Evolutionary conservation across 75 land plant genomes (phyloP), one percentile per base, ranked within the genome.

Genomic region (Azolla pinnata): DNA sequence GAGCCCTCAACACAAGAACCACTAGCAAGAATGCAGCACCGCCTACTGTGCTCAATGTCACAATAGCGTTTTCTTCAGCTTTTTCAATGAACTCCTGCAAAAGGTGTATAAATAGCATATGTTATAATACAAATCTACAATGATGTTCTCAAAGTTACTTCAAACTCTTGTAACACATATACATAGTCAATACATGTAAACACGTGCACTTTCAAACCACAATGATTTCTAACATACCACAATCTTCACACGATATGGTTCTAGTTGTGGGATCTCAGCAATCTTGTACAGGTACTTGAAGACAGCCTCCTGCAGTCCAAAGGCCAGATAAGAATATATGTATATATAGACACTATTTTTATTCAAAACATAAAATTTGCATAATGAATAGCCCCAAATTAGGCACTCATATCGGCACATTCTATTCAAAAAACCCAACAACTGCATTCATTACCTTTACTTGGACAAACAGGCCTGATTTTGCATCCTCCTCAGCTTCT

Each of bases 201-300:
- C n/a, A n/a, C n/a, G n/a, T 38, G 42, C 14, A 8, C 42, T 38
- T 38, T 23, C 44, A 20, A 26, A 33, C 38, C n/a, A n/a, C n/a
- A n/a, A n/a, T n/a, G n/a, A n/a, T n/a, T n/a, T n/a, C n/a, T n/a
- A n/a, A 69, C 93, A 79, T 67, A 91, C 97, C 62, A 82, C 30
- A 10, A 92, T 77, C 53, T 88, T 67, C 29, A 23, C 19, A 66
- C 80, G 82, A 63, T 84, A 72, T 2, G 75, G 49, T 46, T 58
- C 70, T 59, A 92, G 64, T 64, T 88, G 64, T 1, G 97, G 73
- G 32, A 85, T 34, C n/a, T 88, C 81, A 2, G 84, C 81, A 26
- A 80, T 34, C 66, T 74, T 71, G 80, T 88, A 85, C 21, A 92
- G 72, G 29, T 71, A 10, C 31, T 88, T 83, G 58, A 92, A 88